Evolutionary conservation across 129 eudicot species (phyloP).

Genomic region (Oenanthe sinensis): DNA sequence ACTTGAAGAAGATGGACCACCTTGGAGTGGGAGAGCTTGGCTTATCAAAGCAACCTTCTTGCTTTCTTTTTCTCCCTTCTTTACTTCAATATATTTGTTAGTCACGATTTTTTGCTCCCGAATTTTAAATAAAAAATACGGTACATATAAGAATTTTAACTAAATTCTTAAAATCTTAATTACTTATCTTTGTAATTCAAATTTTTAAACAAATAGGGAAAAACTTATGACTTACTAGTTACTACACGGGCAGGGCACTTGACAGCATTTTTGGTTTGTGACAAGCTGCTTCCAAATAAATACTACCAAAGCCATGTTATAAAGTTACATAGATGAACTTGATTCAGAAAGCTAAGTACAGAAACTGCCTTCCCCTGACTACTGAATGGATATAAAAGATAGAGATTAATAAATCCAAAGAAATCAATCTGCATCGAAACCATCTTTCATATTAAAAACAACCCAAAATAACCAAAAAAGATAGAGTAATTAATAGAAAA

Average conservation of each 20-base stretch:
- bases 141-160: too few relatives aligned
- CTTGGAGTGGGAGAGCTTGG: conserved; percentile 19
- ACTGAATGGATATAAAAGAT: conserved; percentile 8
- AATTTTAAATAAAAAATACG: background rate
- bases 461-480: conserved; percentile 10
- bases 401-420: conserved; percentile 16
- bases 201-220: background rate
- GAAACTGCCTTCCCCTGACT: conserved; percentile 15
- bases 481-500: conserved; percentile 29
- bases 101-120: background rate
- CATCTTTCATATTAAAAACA: conserved; percentile 16
- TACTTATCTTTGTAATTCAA: too few relatives aligned
- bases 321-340: conserved; percentile 19
- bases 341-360: conserved; percentile 30
- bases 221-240: background rate
- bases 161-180: too few relatives aligned
- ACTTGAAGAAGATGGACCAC: conserved; percentile 45
- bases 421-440: conserved; percentile 28
- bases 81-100: background rate
- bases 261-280: conserved; percentile 31
- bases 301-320: conserved; percentile 35
- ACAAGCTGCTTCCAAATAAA: conserved; percentile 38
- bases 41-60: conserved; percentile 17
- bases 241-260: conserved; percentile 20
- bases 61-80: conserved; percentile 8